Percentiles rank a stretch among this genome's conserved stretches.
Evolutionary conservation across 345 rosid species (phyloP).

Genomic region (Adansonia digitata): DNA sequence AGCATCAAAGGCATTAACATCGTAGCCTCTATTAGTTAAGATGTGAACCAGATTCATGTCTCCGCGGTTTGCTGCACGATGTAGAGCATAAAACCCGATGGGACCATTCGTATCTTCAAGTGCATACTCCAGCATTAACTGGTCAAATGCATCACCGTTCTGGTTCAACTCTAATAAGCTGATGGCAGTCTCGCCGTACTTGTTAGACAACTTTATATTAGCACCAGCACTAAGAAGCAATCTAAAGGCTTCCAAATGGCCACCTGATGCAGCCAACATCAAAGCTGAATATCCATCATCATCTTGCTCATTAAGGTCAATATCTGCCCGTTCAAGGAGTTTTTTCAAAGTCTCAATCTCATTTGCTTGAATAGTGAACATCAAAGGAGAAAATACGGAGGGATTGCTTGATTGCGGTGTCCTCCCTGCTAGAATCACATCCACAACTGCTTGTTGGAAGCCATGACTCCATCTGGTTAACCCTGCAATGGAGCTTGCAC

Average conservation of each 20-base stretch:
- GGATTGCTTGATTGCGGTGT: slow-evolving; percentile 34
- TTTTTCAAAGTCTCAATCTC: slow-evolving; percentile 32
- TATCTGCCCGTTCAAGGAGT: slow-evolving; percentile 22
- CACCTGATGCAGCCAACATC: slow-evolving; percentile 44
- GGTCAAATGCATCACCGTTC: slow-evolving; percentile 29
- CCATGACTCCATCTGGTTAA: slow-evolving; percentile 35
- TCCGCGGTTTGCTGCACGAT: slow-evolving; percentile 46
- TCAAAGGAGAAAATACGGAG: slow-evolving; percentile 34
- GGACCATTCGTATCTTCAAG: slow-evolving; percentile 27
- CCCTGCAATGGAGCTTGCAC: slow-evolving; percentile 35
- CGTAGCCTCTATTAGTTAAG: slow-evolving; percentile 29
- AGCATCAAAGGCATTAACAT: slow-evolving; percentile 44
- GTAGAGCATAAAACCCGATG: slow-evolving; percentile 42
- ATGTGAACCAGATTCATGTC: slow-evolving; percentile 33
- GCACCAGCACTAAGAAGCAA: slow-evolving; percentile 51
- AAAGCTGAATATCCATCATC: slow-evolving; percentile 38
- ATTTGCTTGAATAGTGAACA: slow-evolving; percentile 30
- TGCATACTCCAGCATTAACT: slow-evolving; percentile 39
- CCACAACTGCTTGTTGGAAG: slow-evolving; percentile 42
- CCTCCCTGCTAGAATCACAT: slow-evolving; percentile 36
- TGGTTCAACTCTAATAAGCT: slow-evolving; percentile 27
- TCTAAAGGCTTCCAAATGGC: slow-evolving; percentile 41
- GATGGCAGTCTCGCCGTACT: slow-evolving; percentile 37
- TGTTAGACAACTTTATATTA: slow-evolving; percentile 36
- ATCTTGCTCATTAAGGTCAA: slow-evolving; percentile 45